Base-by-base conservation (phyloP, 2,329 filamentous ascomycete species). In the Chalaropsis ovoidea region DNA sequence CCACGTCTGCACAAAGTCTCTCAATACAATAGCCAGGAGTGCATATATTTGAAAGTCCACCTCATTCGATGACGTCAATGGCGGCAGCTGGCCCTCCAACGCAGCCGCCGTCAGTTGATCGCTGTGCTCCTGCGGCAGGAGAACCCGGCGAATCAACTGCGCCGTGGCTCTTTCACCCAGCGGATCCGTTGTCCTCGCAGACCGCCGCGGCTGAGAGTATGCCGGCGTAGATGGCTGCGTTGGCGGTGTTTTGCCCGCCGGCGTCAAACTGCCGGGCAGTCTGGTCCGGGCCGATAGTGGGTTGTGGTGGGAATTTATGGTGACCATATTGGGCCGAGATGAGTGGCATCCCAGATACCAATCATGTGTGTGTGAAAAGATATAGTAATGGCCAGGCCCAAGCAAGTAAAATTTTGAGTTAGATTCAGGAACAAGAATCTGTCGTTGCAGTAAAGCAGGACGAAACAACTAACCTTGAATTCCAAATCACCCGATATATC, bases 1-100 rank as follows among this genome's bases (percentile, higher is more conserved):
- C 94, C 94, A 99, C 41, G 85, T 86, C 74, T 94, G 87, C 45
- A 99, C 88, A 74, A 91, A 96, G 69, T 96, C 91, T 72, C 89
- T 86, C 71, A 96, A 80, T 68, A 97, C 85, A 67, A 97, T 88
- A 63, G 94, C 89, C 68, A 99, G 86, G 68, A 97, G 83, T 35
- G 90, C 93, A 74, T 69, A 99, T 3, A 99, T 82, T 76, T 99
- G 89, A 66, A 95, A 78, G 75, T 99, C 94, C 67, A 97, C 85
- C 70, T 95, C 90, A 74, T 96, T 95, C 63, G 90, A 91, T 77
- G 91, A 96, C 61, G 93, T 97, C 72, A 99, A 80, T 47, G 92
- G 91, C 67, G 93, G 94, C 58, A 99, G 79, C 54, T 96, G 79
- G 70, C 92, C 88, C 68, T 95, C 86, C 70, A 95, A 86, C 61